Percentiles rank a stretch among this genome's conserved stretches.
Evolutionary conservation across 257 asterid species (phyloP).

Genomic region (Paulownia fortunei): DNA sequence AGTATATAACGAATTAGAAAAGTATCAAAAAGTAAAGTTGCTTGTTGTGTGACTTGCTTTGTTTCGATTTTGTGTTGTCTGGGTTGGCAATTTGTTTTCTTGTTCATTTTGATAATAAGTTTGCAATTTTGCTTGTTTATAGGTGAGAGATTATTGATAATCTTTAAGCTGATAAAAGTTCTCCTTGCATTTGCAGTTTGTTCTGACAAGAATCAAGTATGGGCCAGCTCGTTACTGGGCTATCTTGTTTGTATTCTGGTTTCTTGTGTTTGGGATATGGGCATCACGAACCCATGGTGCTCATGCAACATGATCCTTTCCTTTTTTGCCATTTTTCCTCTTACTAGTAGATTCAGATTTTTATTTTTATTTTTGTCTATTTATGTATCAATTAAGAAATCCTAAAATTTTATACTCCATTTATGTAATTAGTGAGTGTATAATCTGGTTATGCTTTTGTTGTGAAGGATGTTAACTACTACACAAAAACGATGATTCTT

Average conservation of each 20-base stretch:
- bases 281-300: constrained; percentile 85
- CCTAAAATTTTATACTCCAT: not conserved
- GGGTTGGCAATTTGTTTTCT: not conserved
- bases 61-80: not conserved
- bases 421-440: constrained; percentile 35
- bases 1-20: not conserved
- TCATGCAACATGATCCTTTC: constrained; percentile 59
- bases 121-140: not conserved
- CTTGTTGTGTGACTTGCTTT: not conserved
- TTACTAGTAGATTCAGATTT: constrained; percentile 1
- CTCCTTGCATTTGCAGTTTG: constrained; percentile 64
- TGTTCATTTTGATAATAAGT: not conserved
- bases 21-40: not conserved
- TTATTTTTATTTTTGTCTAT: not conserved
- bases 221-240: constrained; percentile 99
- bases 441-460: constrained; percentile 5
- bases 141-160: not conserved
- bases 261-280: constrained; percentile 95
- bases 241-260: constrained; percentile 92
- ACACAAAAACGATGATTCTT: not conserved
- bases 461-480: constrained; percentile 7
- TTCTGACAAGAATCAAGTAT: constrained; percentile 84
- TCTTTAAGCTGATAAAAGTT: constrained; percentile 27
- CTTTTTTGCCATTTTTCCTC: not conserved
- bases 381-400: constrained; percentile 18